Base-by-base conservation (phyloP, 768 basidiomycete genomes). In the Melanogaster broomeanus region DNA sequence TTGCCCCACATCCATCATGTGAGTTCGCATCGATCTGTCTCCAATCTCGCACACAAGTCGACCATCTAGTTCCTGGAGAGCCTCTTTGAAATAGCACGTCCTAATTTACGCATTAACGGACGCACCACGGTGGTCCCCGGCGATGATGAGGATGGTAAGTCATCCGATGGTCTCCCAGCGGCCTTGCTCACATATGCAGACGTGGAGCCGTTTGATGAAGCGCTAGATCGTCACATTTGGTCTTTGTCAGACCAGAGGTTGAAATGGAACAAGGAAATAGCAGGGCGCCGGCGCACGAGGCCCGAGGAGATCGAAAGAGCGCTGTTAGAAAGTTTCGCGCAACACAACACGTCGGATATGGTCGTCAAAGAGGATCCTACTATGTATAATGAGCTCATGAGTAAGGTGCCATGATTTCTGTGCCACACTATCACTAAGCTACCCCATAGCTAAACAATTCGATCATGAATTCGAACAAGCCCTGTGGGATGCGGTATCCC, bases 201-300 rank as follows among this genome's bases (percentile, higher is more conserved):
- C 39, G 81, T 83, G 58, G 90, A 93, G 61, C 78, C 83, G 3
- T 96, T 93, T 66, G 91, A 96, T 61, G 92, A 96, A 68, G 83
- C 82, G 2, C 79, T 96, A 28, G 93, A 95, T 64, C 74, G 89
- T 44, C 81, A 81, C 40, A 87, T 94, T 40, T 92, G 88, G 87
- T 85, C 87, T 1, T 68, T 93, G 18, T 84, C 87, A 37, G 82
- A 87, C 56, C 88, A 88, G 43, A 75, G 85, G 27, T 70, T 92
- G 45, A 79, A 85, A 56, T 90, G 83, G 83, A 84, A 92, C 62
- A 83, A 81, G 54, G 78, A 85, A 49, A 78, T 90, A 34, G 85
- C 87, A 21, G 79, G 80, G 43, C 81, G 80, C 51, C 78, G 92
- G 41, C 83, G 87, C 42, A 80, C 73, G 9, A 71, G 76, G 37